Percentiles rank a stretch among this genome's conserved stretches.
Evolutionary conservation across 2,329 filamentous ascomycete genomes (phyloP).

Genomic region (Fusarium domesticum): DNA sequence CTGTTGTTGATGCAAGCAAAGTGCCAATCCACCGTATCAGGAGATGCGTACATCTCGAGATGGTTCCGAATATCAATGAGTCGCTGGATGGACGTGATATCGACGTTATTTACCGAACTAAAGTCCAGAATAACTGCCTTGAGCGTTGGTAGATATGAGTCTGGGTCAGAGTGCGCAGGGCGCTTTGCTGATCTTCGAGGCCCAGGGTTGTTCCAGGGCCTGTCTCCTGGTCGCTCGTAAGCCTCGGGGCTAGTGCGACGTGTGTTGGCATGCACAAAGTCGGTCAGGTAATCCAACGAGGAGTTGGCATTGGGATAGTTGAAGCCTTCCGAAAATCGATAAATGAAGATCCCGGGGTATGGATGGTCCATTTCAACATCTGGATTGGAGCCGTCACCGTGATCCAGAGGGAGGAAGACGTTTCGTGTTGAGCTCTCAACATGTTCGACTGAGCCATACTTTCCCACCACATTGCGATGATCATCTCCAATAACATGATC

Average conservation of each 20-base stretch:
- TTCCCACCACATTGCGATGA: constrained; percentile 42
- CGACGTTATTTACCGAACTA: constrained; percentile 88
- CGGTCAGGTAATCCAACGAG: constrained; percentile 75
- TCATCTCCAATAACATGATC: constrained; percentile 70
- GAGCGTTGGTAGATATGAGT: constrained; percentile 62
- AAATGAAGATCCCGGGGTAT: constrained; percentile 92
- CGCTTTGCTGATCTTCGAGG: constrained; percentile 50
- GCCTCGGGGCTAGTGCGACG: constrained; percentile 69
- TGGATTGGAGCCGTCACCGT: constrained; percentile 88
- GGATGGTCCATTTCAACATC: constrained; percentile 74
- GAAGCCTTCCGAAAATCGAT: constrained; percentile 90
- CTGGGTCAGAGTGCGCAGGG: constrained; percentile 25
- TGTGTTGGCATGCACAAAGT: constrained; percentile 67
- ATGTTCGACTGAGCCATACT: constrained; percentile 56
- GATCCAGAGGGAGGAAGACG: constrained; percentile 82
- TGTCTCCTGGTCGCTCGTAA: constrained; percentile 67
- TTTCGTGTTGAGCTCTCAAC: constrained; percentile 59
- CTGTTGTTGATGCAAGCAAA: constrained; percentile 85
- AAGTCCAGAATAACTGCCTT: constrained; percentile 94
- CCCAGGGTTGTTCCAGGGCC: constrained; percentile 94
- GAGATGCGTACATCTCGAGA: constrained; percentile 78
- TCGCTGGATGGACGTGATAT: constrained; percentile 87
- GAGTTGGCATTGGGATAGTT: constrained; percentile 93
- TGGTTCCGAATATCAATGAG: constrained; percentile 94
- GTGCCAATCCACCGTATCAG: constrained; percentile 88